Evolutionary conservation across 2,329 filamentous ascomycete species (phyloP).

Genomic region (Epichloe sylvatica): DNA sequence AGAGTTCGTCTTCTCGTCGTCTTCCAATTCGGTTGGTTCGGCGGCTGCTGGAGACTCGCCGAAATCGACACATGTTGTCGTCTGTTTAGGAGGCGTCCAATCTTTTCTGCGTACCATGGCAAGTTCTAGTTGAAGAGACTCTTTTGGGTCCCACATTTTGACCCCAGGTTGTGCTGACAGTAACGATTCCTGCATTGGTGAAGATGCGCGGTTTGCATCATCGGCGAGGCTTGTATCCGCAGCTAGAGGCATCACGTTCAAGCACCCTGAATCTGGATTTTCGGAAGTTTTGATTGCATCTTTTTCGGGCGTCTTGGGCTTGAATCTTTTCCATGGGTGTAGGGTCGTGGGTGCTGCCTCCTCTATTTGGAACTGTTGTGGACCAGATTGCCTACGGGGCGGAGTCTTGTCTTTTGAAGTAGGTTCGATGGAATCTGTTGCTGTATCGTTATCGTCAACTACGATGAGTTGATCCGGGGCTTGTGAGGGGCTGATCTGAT

Average conservation of each 20-base stretch:
- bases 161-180: background rate
- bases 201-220: background rate
- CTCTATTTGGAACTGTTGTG: background rate
- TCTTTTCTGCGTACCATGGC: slow-evolving; percentile 43
- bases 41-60: slow-evolving; percentile 16
- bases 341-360: slow-evolving; percentile 7
- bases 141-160: slow-evolving; percentile 7
- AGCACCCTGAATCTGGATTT: background rate
- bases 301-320: slow-evolving; percentile 7
- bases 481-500: background rate
- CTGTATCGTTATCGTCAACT: slow-evolving; percentile 1
- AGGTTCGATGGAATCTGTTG: slow-evolving; percentile 1
- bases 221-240: background rate
- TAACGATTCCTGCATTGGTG: background rate
- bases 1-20: slow-evolving; percentile 13
- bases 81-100: slow-evolving; percentile 51
- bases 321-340: slow-evolving; percentile 26
- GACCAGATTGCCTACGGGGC: background rate
- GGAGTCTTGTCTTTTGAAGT: background rate
- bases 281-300: background rate
- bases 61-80: slow-evolving; percentile 14
- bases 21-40: slow-evolving; percentile 3
- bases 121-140: slow-evolving; percentile 26
- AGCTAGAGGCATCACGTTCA: background rate
- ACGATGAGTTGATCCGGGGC: background rate